Percentiles rank a stretch among this genome's conserved stretches.
Evolutionary conservation across 2,329 filamentous ascomycete genomes (phyloP).

Genomic region (Neonectria magnoliae): DNA sequence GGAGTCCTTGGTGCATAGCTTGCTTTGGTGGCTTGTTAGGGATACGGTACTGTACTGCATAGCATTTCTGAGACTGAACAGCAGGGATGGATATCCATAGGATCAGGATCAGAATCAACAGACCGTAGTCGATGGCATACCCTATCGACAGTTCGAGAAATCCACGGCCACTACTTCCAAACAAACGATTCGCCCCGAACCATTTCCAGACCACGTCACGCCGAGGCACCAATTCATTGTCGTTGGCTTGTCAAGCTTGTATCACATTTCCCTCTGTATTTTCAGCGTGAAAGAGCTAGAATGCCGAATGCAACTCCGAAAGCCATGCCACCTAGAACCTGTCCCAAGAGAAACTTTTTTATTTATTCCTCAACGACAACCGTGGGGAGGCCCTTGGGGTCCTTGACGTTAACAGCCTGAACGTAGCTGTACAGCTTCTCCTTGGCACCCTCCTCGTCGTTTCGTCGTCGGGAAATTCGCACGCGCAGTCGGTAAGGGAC

Average conservation of each 20-base stretch:
- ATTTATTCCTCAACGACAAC: constrained; percentile 82
- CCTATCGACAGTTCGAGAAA: constrained; percentile 40
- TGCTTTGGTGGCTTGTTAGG: constrained; percentile 45
- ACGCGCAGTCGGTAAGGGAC: constrained; percentile 97
- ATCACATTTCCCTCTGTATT: constrained; percentile 52
- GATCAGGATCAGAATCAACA: constrained; percentile 37
- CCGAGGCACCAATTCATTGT: constrained; percentile 41
- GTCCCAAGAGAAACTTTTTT: constrained; percentile 52
- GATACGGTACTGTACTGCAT: constrained; percentile 49
- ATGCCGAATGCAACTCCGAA: constrained; percentile 59
- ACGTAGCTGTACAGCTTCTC: constrained; percentile 99
- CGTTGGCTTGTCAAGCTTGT: constrained; percentile 43
- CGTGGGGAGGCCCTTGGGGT: constrained; percentile 96
- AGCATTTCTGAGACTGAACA: constrained; percentile 36
- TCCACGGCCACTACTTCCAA: constrained; percentile 36
- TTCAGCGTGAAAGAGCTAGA: constrained; percentile 55
- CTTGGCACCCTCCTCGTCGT: constrained; percentile 99
- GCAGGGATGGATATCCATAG: constrained; percentile 33
- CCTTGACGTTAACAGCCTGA: constrained; percentile 99
- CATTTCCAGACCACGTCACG: constrained; percentile 40
- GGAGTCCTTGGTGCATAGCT: constrained; percentile 53
- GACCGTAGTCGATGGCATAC: constrained; percentile 41
- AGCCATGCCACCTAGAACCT: constrained; percentile 57
- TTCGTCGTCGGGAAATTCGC: constrained; percentile 99
- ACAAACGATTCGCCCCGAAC: constrained; percentile 33